These are phyloP conservation scores for Solanum pimpinellifolium DNA, from an alignment of 257 asterid species.

Conservation along the genomic window DNA sequence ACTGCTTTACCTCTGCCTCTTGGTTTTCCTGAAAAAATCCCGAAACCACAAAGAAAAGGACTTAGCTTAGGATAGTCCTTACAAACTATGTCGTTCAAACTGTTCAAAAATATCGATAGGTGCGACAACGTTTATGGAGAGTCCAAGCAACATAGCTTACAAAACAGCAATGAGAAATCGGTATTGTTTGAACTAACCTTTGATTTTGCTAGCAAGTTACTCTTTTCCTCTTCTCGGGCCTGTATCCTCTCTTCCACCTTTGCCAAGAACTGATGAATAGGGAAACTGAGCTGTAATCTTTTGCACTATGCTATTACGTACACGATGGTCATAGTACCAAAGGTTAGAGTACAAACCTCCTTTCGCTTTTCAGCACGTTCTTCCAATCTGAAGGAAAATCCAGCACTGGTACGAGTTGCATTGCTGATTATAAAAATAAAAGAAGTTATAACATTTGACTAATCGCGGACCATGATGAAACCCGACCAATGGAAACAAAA, in stretches of 20 bases:
- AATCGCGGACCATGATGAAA: background rate
- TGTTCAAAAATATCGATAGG: background rate
- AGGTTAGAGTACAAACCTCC: constrained; percentile 1
- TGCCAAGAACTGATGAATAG: constrained; percentile 50
- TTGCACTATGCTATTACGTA: background rate
- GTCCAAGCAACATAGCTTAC: background rate
- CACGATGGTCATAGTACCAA: background rate
- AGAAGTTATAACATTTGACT: background rate
- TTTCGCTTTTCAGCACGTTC: constrained; percentile 53
- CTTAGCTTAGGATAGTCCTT: background rate
- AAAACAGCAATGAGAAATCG: background rate
- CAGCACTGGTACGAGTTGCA: constrained; percentile 30
- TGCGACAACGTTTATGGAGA: background rate
- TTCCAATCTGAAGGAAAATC: constrained; percentile 62
- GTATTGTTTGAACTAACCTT: constrained; percentile 32
- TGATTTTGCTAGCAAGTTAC: constrained; percentile 57
- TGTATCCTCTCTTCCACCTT: constrained; percentile 81
- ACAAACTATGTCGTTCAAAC: background rate
- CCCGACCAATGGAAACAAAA: background rate
- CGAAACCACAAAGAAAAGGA: background rate
- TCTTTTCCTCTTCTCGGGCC: constrained; percentile 68
- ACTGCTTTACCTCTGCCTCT: constrained; percentile 72
- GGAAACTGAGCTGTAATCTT: background rate
- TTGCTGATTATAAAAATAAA: constrained; percentile 15
- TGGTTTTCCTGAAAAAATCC: constrained; percentile 44